A percentile compares a stretch with the other conserved stretches of the same genome.
Conservation (phyloP, 306 rosid species). For the Fragaria ananassa region DNA sequence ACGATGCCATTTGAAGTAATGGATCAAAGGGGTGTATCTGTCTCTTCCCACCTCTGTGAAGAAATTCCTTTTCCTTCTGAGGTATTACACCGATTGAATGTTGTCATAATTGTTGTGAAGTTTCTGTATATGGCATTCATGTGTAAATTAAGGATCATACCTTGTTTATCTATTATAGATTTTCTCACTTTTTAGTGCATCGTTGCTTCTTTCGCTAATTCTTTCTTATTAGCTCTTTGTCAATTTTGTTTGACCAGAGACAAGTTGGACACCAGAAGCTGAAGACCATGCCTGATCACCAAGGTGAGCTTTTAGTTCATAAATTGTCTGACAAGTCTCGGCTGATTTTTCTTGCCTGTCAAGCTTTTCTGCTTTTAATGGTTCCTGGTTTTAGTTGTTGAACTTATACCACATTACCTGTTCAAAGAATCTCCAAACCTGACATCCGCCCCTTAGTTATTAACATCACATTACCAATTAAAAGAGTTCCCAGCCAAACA, state of each 20-base stretch:
- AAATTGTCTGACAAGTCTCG: constrained; percentile 1
- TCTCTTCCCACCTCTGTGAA: constrained; percentile 59
- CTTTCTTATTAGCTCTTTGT: constrained; percentile 25
- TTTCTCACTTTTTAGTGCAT: constrained; percentile 7
- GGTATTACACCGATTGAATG: constrained; percentile 35
- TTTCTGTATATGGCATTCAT: not conserved
- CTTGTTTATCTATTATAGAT: not conserved
- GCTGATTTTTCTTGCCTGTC: not conserved
- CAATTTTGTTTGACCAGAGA: constrained; percentile 45
- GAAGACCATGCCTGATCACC: constrained; percentile 46
- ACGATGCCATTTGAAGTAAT: constrained; percentile 72
- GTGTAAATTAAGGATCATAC: not conserved
- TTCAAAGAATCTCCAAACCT: not conserved
- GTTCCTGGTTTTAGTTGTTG: not conserved
- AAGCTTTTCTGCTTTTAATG: not conserved
- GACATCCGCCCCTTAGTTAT: not conserved
- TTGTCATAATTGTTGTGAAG: not conserved
- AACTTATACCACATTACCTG: not conserved
- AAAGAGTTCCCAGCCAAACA: not conserved
- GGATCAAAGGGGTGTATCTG: constrained; percentile 60
- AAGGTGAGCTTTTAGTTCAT: constrained; percentile 41
- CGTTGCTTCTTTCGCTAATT: constrained; percentile 13
- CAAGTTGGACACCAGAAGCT: constrained; percentile 52
- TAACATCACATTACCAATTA: not conserved
- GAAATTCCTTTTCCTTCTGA: constrained; percentile 57